phyloP scores from a whole-genome alignment of 495 filamentous ascomycete genomes.

The Trypethelium eluteriae region DNA sequence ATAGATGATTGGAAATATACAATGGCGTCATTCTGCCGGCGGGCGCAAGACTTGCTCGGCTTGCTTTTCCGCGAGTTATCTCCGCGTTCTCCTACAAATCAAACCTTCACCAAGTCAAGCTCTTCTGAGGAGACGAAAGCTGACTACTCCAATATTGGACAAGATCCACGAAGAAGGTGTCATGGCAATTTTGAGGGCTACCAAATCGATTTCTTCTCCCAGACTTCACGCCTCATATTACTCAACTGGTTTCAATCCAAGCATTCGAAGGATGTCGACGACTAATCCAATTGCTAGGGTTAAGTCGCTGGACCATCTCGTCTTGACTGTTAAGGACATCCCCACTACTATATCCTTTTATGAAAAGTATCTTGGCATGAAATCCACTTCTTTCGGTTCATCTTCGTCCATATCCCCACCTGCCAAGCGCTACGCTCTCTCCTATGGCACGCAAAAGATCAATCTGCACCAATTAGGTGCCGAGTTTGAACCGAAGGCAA shows the following conservation, averaged over 20 bases:
- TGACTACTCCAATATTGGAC: neutral
- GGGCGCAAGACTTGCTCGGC: neutral
- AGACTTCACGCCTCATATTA: neutral
- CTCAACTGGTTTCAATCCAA: neutral
- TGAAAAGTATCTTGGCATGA: constrained; percentile 45
- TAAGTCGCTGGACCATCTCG: constrained; percentile 46
- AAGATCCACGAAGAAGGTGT: neutral
- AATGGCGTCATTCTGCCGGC: neutral
- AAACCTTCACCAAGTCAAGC: neutral
- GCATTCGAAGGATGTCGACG: neutral
- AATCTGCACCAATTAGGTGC: constrained; percentile 47
- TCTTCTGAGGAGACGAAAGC: neutral
- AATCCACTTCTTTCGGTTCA: constrained; percentile 39
- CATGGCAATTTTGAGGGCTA: neutral
- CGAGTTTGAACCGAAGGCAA: constrained; percentile 50
- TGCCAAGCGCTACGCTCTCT: constrained; percentile 41
- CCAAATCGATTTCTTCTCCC: neutral
- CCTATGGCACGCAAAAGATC: constrained; percentile 48
- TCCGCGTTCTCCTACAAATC: neutral
- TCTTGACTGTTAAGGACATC: constrained; percentile 45
- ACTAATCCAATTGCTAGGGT: constrained; percentile 20
- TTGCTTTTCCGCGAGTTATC: neutral
- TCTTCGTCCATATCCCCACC: constrained; percentile 16
- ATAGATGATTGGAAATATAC: constrained; percentile 8
- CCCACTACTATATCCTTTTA: constrained; percentile 44